phyloP scores from a whole-genome alignment of 2,329 filamentous ascomycete species.

The Mollisia scopiformis region DNA sequence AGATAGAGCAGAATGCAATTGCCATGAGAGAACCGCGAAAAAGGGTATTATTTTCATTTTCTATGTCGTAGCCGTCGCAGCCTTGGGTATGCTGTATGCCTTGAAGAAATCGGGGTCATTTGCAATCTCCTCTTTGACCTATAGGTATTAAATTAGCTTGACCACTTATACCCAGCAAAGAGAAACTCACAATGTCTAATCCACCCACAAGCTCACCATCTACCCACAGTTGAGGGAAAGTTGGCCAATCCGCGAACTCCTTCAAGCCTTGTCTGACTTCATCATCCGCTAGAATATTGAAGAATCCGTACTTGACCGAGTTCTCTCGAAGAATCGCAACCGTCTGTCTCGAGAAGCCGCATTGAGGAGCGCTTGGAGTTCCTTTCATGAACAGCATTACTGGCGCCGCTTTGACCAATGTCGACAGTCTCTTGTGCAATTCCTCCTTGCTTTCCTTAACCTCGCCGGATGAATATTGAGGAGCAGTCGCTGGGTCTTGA shows the following conservation, averaged over 20 bases:
- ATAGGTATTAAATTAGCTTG: constrained; percentile 16
- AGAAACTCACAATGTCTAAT: constrained; percentile 82
- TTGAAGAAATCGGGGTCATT: constrained; percentile 83
- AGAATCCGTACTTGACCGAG: constrained; percentile 95
- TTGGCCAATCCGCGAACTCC: constrained; percentile 98
- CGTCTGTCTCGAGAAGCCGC: constrained; percentile 88
- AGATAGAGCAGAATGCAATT: neutral
- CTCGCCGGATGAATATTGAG: constrained; percentile 40
- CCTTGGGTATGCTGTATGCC: constrained; percentile 60
- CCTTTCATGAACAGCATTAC: constrained; percentile 99
- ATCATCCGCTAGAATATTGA: constrained; percentile 97
- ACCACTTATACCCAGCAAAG: neutral
- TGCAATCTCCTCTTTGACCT: constrained; percentile 94
- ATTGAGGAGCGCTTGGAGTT: constrained; percentile 84
- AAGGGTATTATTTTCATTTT: constrained; percentile 1
- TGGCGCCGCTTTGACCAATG: constrained; percentile 91
- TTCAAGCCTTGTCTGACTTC: constrained; percentile 96
- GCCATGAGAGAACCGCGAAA: neutral
- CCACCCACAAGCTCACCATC: constrained; percentile 90
- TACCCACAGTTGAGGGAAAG: constrained; percentile 93
- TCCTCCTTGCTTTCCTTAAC: constrained; percentile 76
- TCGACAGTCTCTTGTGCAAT: constrained; percentile 75
- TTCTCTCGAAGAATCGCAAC: constrained; percentile 86
- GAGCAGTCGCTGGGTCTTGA: constrained; percentile 29
- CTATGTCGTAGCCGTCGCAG: constrained; percentile 7